These are phyloP conservation scores for Syncephalis fuscata DNA, from an alignment of 371 early-diverging fungal species.

Conservation along the genomic window DNA sequence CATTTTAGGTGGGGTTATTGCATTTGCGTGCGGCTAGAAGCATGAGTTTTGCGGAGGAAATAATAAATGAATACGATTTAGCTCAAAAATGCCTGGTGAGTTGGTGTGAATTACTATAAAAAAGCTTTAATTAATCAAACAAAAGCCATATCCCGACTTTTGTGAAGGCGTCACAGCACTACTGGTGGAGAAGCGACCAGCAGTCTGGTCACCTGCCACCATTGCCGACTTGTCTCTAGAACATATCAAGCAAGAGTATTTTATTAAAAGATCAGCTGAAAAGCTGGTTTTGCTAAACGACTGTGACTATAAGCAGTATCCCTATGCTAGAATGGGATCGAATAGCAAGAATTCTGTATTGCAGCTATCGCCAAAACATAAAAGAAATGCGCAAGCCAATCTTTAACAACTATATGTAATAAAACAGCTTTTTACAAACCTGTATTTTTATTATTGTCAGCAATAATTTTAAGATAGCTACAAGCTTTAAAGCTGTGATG, in stretches of 20 bases:
- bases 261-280: conserved; percentile 18
- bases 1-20: too few relatives aligned
- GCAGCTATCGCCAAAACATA: too few relatives aligned
- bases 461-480: too few relatives aligned
- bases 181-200: conserved; percentile 47
- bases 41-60: conserved; percentile 57
- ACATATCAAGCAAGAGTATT: conserved; percentile 38
- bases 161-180: conserved; percentile 70
- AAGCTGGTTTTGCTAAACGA: conserved; percentile 14
- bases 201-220: conserved; percentile 61
- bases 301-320: conserved; percentile 8
- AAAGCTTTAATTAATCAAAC: conserved; percentile 4
- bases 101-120: not conserved
- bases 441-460: too few relatives aligned
- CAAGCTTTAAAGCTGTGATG: too few relatives aligned
- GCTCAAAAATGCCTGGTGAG: conserved; percentile 58
- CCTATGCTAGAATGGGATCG: too few relatives aligned
- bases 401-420: too few relatives aligned
- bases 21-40: conserved; percentile 25
- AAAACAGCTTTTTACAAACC: too few relatives aligned
- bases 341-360: too few relatives aligned
- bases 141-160: conserved; percentile 57
- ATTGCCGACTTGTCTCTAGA: conserved; percentile 31
- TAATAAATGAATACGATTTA: conserved; percentile 73
- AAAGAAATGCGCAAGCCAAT: too few relatives aligned